Percentiles rank a stretch among this genome's conserved stretches.
phyloP scores from a whole-genome alignment of 2,329 filamentous ascomycete genomes.

The Aspergillus hortae region DNA sequence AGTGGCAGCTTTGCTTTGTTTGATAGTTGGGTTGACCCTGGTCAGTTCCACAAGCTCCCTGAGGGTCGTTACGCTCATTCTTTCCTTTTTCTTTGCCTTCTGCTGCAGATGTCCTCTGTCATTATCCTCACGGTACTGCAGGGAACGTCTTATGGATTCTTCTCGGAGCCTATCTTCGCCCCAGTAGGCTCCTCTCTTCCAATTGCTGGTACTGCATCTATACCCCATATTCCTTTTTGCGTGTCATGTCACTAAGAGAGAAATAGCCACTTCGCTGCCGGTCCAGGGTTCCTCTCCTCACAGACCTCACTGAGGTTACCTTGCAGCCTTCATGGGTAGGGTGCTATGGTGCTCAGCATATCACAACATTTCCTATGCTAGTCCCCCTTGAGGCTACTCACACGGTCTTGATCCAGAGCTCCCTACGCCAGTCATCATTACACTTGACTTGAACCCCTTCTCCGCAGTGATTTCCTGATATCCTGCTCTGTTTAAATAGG shows the following conservation, averaged over 20 bases:
- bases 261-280: neutral
- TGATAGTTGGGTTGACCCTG: slow-evolving; percentile 12
- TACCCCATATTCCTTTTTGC: slow-evolving; percentile 6
- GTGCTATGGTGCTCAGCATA: slow-evolving; percentile 28
- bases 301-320: slow-evolving; percentile 16
- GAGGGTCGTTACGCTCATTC: neutral
- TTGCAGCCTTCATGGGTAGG: slow-evolving; percentile 14
- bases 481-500: neutral
- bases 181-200: neutral
- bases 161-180: neutral
- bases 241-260: neutral
- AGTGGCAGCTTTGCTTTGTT: slow-evolving; percentile 4
- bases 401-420: neutral
- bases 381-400: slow-evolving; percentile 6
- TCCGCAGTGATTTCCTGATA: neutral
- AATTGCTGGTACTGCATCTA: neutral
- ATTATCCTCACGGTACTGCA: neutral
- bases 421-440: neutral
- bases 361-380: slow-evolving; percentile 15
- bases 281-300: slow-evolving; percentile 22
- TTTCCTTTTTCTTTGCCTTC: neutral
- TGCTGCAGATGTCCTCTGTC: neutral
- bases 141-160: neutral
- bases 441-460: neutral
- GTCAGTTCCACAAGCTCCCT: slow-evolving; percentile 6